A percentile compares a stretch with the other conserved stretches of the same genome.
Conservation (phyloP, 768 basidiomycete species). For the Rhizopogon vinicolor region DNA sequence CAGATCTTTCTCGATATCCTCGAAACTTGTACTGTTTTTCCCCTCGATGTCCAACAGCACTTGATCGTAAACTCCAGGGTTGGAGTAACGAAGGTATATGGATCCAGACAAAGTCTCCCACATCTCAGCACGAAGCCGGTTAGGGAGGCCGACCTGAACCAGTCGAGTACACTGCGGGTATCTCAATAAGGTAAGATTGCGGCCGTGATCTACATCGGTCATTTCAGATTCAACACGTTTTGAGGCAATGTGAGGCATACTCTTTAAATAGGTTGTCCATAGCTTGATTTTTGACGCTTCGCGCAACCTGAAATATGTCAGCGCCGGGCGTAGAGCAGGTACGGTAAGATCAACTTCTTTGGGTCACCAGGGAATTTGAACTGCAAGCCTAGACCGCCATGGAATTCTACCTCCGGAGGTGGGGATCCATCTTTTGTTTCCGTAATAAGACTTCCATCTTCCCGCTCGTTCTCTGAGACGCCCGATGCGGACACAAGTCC, state of each 20-base stretch:
- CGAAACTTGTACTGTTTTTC: conserved; percentile 80
- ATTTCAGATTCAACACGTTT: conserved; percentile 6
- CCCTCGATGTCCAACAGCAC: conserved; percentile 77
- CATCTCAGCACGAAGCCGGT: conserved; percentile 91
- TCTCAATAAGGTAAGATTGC: conserved; percentile 90
- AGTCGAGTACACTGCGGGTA: conserved; percentile 98
- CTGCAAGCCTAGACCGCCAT: conserved; percentile 73
- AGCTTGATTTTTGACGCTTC: conserved; percentile 95
- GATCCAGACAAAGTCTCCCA: conserved; percentile 98
- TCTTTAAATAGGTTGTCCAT: conserved; percentile 83
- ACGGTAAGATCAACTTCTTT: conserved; percentile 60
- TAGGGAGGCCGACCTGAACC: conserved; percentile 94
- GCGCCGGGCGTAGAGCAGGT: background rate
- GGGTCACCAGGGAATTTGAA: conserved; percentile 93
- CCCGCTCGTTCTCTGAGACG: conserved; percentile 60
- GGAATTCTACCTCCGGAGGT: conserved; percentile 52
- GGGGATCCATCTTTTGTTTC: conserved; percentile 47
- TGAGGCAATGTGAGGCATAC: conserved; percentile 36
- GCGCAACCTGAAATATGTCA: conserved; percentile 51
- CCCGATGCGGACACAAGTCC: conserved; percentile 61
- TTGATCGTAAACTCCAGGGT: conserved; percentile 77
- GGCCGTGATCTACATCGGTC: conserved; percentile 67
- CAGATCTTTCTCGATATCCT: conserved; percentile 98
- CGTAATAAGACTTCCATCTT: conserved; percentile 59
- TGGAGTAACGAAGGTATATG: conserved; percentile 81